Evolutionary conservation across 164 flowering plant species (phyloP).

Genomic region (Cinnamomum chago): DNA sequence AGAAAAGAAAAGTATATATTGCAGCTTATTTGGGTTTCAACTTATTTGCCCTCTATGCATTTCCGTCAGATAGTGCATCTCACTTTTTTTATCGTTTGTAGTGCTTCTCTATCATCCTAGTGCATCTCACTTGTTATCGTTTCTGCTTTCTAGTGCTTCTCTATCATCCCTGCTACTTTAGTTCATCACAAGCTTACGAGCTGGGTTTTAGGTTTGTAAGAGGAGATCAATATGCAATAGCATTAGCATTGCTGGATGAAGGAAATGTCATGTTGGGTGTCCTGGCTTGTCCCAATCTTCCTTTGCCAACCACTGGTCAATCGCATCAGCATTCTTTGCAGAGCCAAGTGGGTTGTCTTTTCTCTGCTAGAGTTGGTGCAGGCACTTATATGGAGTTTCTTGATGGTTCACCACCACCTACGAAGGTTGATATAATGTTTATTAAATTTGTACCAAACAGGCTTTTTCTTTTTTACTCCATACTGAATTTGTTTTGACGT

Average conservation of each 20-base stretch:
- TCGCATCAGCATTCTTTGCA: constrained; percentile 25
- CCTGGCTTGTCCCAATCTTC: constrained; percentile 96
- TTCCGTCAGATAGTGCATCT: no score
- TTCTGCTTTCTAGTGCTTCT: no score
- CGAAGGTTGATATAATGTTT: constrained; percentile 40
- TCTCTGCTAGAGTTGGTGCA: constrained; percentile 73
- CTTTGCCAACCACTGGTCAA: constrained; percentile 45
- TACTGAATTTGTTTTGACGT: no score
- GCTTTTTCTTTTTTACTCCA: no score
- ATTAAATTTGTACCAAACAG: no score
- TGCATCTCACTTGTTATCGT: no score
- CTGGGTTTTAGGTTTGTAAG: constrained; percentile 56
- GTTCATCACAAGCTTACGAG: background rate
- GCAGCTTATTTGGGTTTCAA: no score
- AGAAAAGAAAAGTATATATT: no score
- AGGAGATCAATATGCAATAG: constrained; percentile 96
- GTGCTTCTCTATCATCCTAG: background rate
- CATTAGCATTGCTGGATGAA: constrained; percentile 79
- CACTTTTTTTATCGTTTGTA: no score
- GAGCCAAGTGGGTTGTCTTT: constrained; percentile 76
- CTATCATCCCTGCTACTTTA: background rate
- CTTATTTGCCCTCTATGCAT: no score
- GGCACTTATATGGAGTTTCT: constrained; percentile 85
- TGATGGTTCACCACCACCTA: constrained; percentile 67
- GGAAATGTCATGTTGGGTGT: constrained; percentile 94